Evolutionary conservation across 306 rosid genomes (phyloP), one percentile per base, ranked within the genome.

Genomic region (Myrica gale): DNA sequence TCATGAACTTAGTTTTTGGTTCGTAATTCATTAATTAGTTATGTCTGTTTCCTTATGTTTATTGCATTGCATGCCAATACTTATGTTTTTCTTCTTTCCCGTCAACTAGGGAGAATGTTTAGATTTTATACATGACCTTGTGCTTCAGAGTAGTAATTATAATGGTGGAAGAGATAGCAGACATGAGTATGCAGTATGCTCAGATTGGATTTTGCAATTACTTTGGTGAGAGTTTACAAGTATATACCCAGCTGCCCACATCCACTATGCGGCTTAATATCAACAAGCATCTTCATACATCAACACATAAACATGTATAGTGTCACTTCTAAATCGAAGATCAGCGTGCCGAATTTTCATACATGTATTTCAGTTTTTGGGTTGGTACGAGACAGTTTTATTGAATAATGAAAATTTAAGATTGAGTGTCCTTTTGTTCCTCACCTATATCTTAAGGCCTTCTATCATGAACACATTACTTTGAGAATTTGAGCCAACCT

Each of bases 1-100:
- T 44, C 46, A 37, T 57, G 63, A 71, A 13, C 10, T 72, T 78
- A 78, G 71, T 50, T 60, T 77, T 51, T 51, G 45, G 10, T 19
- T 16, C 37, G 71, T 55, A 41, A 71, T 67, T 78, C 53, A 56
- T 68, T 52, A 15, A 39, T 66, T 7, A 7, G 3, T 37, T 11
- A 63, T 37, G 6, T 4, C 9, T 7, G 43, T 13, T 16, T 39
- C 11, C 19, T 13, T 39, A 16, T 65, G 6, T 17, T 4, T 65
- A 7, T 66, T 5, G 23, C n/a, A 66, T 42, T 43, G 21, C 41
- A 47, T 68, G 45, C 16, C 37, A 9, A 21, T 45, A 47, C 37
- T 16, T 43, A 17, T 57, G 39, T 68, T 67, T 46, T 37, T 20
- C 68, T 54, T 19, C 26, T 55, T 42, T 67, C 23, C 26, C 21